Percentiles rank a stretch among this genome's conserved stretches.
phyloP scores from a whole-genome alignment of 805 yeast genomes.

The Yamadazyma sp. region DNA sequence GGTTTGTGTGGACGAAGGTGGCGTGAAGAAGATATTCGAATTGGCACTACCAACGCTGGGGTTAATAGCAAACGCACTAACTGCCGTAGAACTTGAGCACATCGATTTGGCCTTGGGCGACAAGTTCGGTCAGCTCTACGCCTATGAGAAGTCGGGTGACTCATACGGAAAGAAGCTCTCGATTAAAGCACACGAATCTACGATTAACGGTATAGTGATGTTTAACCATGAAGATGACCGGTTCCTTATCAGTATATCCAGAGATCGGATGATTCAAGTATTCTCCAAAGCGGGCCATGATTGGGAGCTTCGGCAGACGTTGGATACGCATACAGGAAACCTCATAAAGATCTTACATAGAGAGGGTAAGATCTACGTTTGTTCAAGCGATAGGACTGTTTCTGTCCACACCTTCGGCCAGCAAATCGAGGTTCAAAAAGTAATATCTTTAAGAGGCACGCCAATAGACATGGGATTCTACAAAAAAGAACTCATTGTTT shows the following conservation, averaged over 20 bases:
- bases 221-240: conserved; percentile 28
- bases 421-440: conserved; percentile 36
- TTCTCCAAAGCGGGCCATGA: conserved; percentile 28
- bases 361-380: conserved; percentile 42
- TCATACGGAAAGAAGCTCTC: conserved; percentile 15
- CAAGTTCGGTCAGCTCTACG: conserved; percentile 43
- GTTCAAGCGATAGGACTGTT: conserved; percentile 62
- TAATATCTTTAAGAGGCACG: conserved; percentile 50
- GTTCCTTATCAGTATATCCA: conserved; percentile 48
- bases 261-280: conserved; percentile 65
- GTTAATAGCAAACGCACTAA: conserved; percentile 41
- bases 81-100: conserved; percentile 37
- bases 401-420: conserved; percentile 48
- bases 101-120: conserved; percentile 46
- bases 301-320: conserved; percentile 60
- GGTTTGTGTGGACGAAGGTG: not conserved
- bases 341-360: conserved; percentile 37
- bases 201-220: conserved; percentile 45
- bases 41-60: conserved; percentile 14
- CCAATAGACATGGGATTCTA: conserved; percentile 44
- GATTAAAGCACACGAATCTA: conserved; percentile 51
- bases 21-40: not conserved
- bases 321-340: conserved; percentile 59
- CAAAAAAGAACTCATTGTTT: conserved; percentile 45
- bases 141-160: conserved; percentile 19